Evolutionary conservation across 2,329 filamentous ascomycete genomes (phyloP), one percentile per base, ranked within the genome.

Genomic region (Talaromyces funiculosus): DNA sequence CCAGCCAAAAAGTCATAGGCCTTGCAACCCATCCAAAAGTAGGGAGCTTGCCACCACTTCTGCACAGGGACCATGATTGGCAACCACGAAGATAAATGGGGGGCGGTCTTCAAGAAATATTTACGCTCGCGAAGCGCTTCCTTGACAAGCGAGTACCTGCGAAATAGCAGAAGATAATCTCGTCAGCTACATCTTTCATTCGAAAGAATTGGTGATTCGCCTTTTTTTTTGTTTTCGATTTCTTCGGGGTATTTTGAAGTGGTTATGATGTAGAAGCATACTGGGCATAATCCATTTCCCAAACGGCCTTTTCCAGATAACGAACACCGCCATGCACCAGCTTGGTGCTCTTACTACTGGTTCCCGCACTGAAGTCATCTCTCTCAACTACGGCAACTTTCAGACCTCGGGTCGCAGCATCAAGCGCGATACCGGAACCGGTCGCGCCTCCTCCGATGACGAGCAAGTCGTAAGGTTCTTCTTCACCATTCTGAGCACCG

Each of bases 271-370:
- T 55, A 40, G 20, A 51, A 33, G 24, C 75, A 72, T 70, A 89
- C 82, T 94, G 90, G 66, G 86, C 87, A 73, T 92, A 92, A 74
- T 94, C 90, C 68, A 93, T 79, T 72, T 92, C 89, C 86, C 87
- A 91, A 54, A 94, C 86, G 59, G 90, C 90, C 80, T 94, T 94
- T 74, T 94, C 90, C 61, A 94, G 80, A 72, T 93, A 94, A 66
- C 90, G 84, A 62, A 94, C 90, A 70, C 90, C 90, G 66, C 90
- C 90, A 75, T 94, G 90, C 18, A 94, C 90, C 57, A 94, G 81
- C 77, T 94, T 94, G 53, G 90, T 94, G 77, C 88, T 92, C 79
- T 93, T 93, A 74, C 88, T 90, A 78, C 88, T 92, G 42, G 90
- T 93, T 31, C 90, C 90, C 64, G 87, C 83, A 67, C 87, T 87